Conservation (phyloP, 2,329 filamentous ascomycete species). For the Alternaria hordeiaustralica region DNA sequence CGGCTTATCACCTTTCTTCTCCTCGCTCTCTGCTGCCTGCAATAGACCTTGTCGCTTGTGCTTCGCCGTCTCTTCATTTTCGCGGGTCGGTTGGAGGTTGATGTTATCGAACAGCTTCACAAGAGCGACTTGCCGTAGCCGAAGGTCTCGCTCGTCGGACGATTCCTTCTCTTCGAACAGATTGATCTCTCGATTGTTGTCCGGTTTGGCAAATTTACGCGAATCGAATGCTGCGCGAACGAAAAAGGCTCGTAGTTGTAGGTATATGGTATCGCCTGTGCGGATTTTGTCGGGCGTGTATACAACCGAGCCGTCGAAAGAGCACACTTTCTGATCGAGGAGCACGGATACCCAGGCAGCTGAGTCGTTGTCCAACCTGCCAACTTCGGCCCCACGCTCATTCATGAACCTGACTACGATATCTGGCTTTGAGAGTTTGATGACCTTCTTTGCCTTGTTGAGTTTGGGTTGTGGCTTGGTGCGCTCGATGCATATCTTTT, state of each 20-base stretch:
- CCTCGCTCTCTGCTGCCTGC: constrained; percentile 85
- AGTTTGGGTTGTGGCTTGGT: constrained; percentile 70
- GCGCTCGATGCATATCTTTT: constrained; percentile 84
- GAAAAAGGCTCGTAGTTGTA: constrained; percentile 83
- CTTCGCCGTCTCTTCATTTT: constrained; percentile 76
- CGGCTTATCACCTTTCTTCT: constrained; percentile 64
- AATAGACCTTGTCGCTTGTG: constrained; percentile 85
- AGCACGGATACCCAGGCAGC: constrained; percentile 92
- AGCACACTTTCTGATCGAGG: constrained; percentile 87
- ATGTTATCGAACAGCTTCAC: constrained; percentile 91
- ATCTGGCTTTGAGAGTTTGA: constrained; percentile 74
- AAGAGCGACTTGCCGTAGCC: constrained; percentile 83
- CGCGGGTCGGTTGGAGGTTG: constrained; percentile 75
- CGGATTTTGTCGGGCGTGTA: constrained; percentile 84
- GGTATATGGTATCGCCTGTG: constrained; percentile 92
- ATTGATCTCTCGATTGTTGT: constrained; percentile 73
- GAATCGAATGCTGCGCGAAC: constrained; percentile 75
- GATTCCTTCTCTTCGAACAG: constrained; percentile 88
- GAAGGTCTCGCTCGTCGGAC: constrained; percentile 79
- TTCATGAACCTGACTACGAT: constrained; percentile 93
- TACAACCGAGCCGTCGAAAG: constrained; percentile 85
- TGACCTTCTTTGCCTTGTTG: constrained; percentile 49
- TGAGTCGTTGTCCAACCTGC: constrained; percentile 82
- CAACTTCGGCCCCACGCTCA: constrained; percentile 77
- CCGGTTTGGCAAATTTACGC: constrained; percentile 65